Evolutionary conservation across 495 filamentous ascomycete species (phyloP).

Genomic region (Neurospora sp.): DNA sequence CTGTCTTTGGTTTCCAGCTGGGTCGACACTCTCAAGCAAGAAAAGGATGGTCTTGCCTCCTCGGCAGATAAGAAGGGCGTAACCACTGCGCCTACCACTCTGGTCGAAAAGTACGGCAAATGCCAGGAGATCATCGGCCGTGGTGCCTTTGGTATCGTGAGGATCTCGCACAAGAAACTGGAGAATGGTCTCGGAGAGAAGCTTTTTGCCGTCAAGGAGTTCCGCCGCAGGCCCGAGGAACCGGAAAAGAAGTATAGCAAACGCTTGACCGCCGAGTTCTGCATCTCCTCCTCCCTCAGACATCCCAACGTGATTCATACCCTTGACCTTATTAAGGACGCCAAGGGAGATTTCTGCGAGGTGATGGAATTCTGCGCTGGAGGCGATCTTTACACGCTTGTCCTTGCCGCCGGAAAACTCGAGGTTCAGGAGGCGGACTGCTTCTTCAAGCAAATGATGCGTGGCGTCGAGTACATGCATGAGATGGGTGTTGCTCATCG

Average conservation of each 20-base stretch:
- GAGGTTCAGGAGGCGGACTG: slow-evolving; percentile 93
- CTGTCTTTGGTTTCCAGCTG: slow-evolving; percentile 89
- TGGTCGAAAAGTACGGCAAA: slow-evolving; percentile 97
- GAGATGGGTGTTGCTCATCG: slow-evolving; percentile 99
- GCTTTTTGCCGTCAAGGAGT: slow-evolving; percentile 96
- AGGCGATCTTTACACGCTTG: slow-evolving; percentile 90
- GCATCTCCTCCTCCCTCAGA: slow-evolving; percentile 90
- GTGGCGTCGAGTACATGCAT: slow-evolving; percentile 98
- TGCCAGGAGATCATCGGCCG: slow-evolving; percentile 98
- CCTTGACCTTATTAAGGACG: slow-evolving; percentile 85
- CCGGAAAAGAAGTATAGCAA: slow-evolving; percentile 96
- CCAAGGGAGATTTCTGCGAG: slow-evolving; percentile 97
- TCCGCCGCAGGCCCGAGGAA: slow-evolving; percentile 87
- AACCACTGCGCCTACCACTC: slow-evolving; percentile 64
- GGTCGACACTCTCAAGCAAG: slow-evolving; percentile 86
- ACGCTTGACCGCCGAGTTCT: slow-evolving; percentile 95
- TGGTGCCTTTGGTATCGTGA: slow-evolving; percentile 93
- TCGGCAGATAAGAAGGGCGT: slow-evolving; percentile 60
- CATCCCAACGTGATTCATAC: slow-evolving; percentile 99
- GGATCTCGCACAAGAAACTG: slow-evolving; percentile 94
- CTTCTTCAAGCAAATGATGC: slow-evolving; percentile 99
- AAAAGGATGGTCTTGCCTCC: slow-evolving; percentile 58
- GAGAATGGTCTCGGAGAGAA: slow-evolving; percentile 77
- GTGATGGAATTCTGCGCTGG: slow-evolving; percentile 99
- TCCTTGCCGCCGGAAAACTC: slow-evolving; percentile 84